Base-by-base conservation (phyloP, 2,329 filamentous ascomycete genomes). In the Aschersonia sp. region DNA sequence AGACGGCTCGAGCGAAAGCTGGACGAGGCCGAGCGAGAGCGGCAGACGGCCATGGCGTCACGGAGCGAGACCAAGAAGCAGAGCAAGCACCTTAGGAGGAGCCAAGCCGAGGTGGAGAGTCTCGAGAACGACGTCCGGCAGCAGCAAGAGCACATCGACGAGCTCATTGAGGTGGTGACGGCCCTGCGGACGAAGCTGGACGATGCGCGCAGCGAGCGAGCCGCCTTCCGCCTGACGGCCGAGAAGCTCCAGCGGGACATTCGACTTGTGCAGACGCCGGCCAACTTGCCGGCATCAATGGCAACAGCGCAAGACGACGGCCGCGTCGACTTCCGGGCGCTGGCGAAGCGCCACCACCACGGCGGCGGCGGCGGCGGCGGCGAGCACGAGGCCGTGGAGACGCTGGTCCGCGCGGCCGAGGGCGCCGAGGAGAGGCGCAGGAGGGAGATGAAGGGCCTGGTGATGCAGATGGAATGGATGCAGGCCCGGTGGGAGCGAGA, bases 391-490 rank as follows among this genome's bases (percentile, higher is more conserved):
- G 71, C 80, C 44, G 72, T 78, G 44, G 74, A 79, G 55, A 73
- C 73, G n/a, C 69, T 78, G 12, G 72, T 78, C 51, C 71, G 74
- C 3, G 74, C 73, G 1, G 72, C 74, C 35, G 71, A 77, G 55
- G 70, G 75, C 45, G 79, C 83, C 43, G 80, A 87, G 57, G 78
- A 78, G 54, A 71, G 76, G 43, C 86, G 92, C 62, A 70, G 73
- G 57, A 81, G 81, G 63, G 86, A 94, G 66, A 69, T 96, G 47
- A 79, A 81, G 55, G 90, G 90, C 14, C 73, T 97, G 60, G 78
- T 79, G 47, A 85, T 92, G 67, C 89, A 97, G 66, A 90, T 97
- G 61, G 78, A 88, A 58, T 97, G 86, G 80, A 79, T 97, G 62
- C 80, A 88, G 57, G 86, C 87, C 2, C 79, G 83, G 46, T 85